Evolutionary conservation across 1,284 basidiomycete genomes (phyloP).

Genomic region (Leccinum griseonigrum): DNA sequence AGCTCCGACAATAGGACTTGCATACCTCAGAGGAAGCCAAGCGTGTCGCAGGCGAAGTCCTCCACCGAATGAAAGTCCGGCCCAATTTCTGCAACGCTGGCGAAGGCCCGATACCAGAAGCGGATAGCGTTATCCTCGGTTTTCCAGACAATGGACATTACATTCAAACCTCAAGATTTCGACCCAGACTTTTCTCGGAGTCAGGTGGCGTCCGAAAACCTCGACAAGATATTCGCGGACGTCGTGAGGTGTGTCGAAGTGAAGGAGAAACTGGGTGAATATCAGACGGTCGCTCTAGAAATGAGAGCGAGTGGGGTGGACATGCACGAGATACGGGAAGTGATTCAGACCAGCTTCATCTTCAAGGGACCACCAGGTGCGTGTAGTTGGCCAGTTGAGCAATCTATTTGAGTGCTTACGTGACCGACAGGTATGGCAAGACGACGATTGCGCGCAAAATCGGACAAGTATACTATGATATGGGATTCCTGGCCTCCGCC

Average conservation of each 20-base stretch:
- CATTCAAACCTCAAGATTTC: background rate
- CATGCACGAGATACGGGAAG: background rate
- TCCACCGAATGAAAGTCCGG: background rate
- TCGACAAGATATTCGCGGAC: background rate
- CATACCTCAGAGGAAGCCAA: background rate
- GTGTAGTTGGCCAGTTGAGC: background rate
- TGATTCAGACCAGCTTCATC: background rate
- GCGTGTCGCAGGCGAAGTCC: background rate
- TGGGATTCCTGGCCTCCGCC: conserved; percentile 54
- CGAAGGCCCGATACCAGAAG: background rate
- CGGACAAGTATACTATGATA: conserved; percentile 54
- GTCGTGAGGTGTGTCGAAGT: background rate
- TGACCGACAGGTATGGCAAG: background rate
- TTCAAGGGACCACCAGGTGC: background rate
- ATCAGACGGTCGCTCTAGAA: background rate
- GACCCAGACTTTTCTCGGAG: background rate
- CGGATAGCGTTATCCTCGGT: background rate
- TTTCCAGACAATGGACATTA: background rate
- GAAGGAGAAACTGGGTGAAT: background rate
- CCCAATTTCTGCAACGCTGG: background rate
- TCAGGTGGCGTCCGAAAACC: background rate
- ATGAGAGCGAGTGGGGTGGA: background rate
- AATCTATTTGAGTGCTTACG: background rate
- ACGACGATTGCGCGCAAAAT: conserved; percentile 34
- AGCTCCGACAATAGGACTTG: background rate